phyloP scores from a whole-genome alignment of 75 land plant genomes.

The Adiantum capillusveneris region DNA sequence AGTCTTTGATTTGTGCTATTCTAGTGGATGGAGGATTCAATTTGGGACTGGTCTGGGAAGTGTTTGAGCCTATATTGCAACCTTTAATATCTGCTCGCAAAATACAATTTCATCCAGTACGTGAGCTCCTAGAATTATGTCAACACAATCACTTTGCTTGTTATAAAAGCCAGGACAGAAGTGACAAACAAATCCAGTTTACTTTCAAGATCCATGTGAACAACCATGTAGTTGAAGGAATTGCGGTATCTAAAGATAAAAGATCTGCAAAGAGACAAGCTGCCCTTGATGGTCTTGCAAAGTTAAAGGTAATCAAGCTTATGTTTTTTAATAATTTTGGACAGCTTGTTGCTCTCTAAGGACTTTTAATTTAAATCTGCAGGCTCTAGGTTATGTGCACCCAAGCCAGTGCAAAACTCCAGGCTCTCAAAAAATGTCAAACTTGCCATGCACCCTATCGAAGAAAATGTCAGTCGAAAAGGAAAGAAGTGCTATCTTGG shows the following conservation, averaged over 20 bases:
- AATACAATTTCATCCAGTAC: constrained; percentile 52
- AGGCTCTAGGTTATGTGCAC: background rate
- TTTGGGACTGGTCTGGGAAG: constrained; percentile 50
- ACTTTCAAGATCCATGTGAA: constrained; percentile 17
- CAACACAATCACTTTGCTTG: constrained; percentile 30
- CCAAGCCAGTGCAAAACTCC: background rate
- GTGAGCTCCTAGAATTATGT: constrained; percentile 80
- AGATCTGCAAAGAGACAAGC: constrained; percentile 49
- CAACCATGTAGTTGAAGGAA: constrained; percentile 5
- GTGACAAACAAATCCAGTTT: constrained; percentile 18
- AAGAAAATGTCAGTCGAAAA: too few species aligned
- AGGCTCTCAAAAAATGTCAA: background rate
- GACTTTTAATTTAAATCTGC: too few species aligned
- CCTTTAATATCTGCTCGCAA: constrained; percentile 39
- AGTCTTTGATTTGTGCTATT: constrained; percentile 81
- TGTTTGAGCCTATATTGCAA: constrained; percentile 49
- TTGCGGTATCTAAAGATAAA: constrained; percentile 18
- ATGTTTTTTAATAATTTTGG: too few species aligned
- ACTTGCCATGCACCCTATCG: too few species aligned
- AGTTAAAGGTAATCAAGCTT: constrained; percentile 34
- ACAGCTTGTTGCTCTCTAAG: too few species aligned
- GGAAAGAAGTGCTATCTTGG: too few species aligned
- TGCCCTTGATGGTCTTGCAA: constrained; percentile 18
- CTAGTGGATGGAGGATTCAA: constrained; percentile 67
- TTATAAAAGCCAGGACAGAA: constrained; percentile 3